phyloP scores from a whole-genome alignment of 345 rosid species.

The Barbarea vulgaris region DNA sequence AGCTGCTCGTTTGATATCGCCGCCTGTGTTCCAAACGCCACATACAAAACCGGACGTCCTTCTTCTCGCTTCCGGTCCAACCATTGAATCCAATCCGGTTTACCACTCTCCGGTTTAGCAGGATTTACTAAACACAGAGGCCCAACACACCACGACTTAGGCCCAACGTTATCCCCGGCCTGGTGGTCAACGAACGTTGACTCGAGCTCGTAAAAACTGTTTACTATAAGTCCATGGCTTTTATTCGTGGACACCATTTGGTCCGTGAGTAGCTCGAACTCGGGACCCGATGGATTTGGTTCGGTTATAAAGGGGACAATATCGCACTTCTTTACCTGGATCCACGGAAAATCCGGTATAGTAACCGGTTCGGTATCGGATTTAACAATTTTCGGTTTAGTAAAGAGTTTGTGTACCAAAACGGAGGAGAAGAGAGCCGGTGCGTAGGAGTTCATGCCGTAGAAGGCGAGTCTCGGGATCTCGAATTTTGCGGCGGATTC shows the following conservation, averaged over 20 bases:
- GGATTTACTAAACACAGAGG: constrained; percentile 51
- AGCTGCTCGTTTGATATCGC: constrained; percentile 55
- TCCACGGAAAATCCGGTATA: constrained; percentile 61
- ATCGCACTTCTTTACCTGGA: constrained; percentile 50
- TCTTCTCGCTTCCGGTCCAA: constrained; percentile 52
- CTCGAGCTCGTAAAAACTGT: constrained; percentile 72
- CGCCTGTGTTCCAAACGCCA: constrained; percentile 76
- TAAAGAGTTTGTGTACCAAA: neutral
- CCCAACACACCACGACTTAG: constrained; percentile 54
- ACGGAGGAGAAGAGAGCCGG: constrained; percentile 8
- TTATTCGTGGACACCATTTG: neutral
- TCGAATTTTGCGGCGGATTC: constrained; percentile 60
- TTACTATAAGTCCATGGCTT: constrained; percentile 50
- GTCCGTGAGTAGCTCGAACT: constrained; percentile 11
- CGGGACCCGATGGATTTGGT: constrained; percentile 29
- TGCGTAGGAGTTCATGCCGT: constrained; percentile 49
- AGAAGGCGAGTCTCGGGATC: constrained; percentile 55
- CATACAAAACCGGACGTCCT: constrained; percentile 57
- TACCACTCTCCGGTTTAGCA: neutral
- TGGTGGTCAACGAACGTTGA: constrained; percentile 46
- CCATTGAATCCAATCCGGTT: constrained; percentile 62
- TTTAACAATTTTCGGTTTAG: constrained; percentile 21
- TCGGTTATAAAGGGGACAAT: neutral
- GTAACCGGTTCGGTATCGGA: constrained; percentile 50
- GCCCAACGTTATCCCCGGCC: constrained; percentile 4